A percentile compares a stretch with the other conserved stretches of the same genome.
phyloP scores from a whole-genome alignment of 306 rosid genomes.

The Begonia loranthoides region DNA sequence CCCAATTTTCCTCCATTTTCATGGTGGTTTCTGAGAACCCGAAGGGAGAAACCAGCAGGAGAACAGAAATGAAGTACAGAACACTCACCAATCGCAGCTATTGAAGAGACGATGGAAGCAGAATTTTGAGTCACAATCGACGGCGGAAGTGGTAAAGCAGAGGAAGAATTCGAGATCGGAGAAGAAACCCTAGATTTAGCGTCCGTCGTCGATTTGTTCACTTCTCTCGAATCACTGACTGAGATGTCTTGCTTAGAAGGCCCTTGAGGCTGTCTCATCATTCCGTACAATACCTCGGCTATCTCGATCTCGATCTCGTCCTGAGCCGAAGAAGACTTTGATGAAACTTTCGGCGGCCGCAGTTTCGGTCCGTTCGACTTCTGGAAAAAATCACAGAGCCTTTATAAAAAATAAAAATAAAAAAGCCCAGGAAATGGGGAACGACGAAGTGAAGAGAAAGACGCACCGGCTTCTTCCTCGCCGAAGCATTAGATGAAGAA shows the following conservation, averaged over 20 bases:
- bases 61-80: background rate
- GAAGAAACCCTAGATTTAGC: slow-evolving; percentile 60
- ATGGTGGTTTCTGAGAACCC: too few relatives aligned
- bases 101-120: slow-evolving; percentile 25
- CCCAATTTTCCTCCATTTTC: too few relatives aligned
- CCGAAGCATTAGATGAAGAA: slow-evolving; percentile 60
- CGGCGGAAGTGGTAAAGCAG: slow-evolving; percentile 17
- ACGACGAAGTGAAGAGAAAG: slow-evolving; percentile 3
- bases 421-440: slow-evolving; percentile 1
- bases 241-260: slow-evolving; percentile 51
- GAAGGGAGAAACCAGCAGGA: background rate
- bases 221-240: slow-evolving; percentile 22
- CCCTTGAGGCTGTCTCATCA: slow-evolving; percentile 87
- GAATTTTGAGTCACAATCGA: slow-evolving; percentile 43
- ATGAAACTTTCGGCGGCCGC: slow-evolving; percentile 49
- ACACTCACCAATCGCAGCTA: slow-evolving; percentile 62
- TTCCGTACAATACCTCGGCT: slow-evolving; percentile 84
- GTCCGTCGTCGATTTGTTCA: slow-evolving; percentile 37
- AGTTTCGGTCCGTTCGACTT: slow-evolving; percentile 63
- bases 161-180: slow-evolving; percentile 54
- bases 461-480: slow-evolving; percentile 77
- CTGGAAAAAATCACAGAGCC: slow-evolving; percentile 23
- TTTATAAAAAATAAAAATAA: slow-evolving; percentile 24
- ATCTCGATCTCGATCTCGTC: slow-evolving; percentile 97
- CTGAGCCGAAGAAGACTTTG: slow-evolving; percentile 45